Conservation (phyloP, 148 eudicot species). For the Heliosperma pusillum region DNA sequence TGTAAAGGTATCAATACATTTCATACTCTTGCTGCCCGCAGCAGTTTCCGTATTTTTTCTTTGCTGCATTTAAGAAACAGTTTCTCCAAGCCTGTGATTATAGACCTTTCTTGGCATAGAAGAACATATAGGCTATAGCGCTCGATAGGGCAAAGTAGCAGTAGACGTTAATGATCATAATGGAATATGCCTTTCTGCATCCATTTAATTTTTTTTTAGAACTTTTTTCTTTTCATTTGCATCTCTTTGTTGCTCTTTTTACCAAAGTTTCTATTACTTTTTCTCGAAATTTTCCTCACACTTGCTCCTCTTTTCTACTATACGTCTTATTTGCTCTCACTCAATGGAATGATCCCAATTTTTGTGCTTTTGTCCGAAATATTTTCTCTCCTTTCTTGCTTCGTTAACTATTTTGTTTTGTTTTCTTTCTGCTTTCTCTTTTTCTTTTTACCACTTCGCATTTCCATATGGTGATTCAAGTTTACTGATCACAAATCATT, state of each 20-base stretch:
- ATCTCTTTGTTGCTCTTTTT: no score
- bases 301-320: no score
- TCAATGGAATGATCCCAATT: background rate
- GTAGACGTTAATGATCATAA: background rate
- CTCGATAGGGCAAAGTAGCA: background rate
- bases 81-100: background rate
- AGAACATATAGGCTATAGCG: background rate
- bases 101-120: background rate
- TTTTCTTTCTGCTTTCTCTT: background rate
- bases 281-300: no score
- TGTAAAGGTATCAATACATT: constrained; percentile 58
- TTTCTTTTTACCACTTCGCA: background rate
- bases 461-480: background rate
- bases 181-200: background rate
- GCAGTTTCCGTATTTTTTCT: constrained; percentile 5
- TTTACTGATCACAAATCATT: background rate
- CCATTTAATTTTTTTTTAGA: background rate
- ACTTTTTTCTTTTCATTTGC: background rate
- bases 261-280: background rate
- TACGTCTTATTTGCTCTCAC: background rate
- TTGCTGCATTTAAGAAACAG: constrained; percentile 3
- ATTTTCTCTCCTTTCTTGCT: no score
- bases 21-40: background rate
- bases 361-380: background rate
- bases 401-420: no score